phyloP scores from a whole-genome alignment of 1,284 basidiomycete genomes.

The Puccinia hordei region DNA sequence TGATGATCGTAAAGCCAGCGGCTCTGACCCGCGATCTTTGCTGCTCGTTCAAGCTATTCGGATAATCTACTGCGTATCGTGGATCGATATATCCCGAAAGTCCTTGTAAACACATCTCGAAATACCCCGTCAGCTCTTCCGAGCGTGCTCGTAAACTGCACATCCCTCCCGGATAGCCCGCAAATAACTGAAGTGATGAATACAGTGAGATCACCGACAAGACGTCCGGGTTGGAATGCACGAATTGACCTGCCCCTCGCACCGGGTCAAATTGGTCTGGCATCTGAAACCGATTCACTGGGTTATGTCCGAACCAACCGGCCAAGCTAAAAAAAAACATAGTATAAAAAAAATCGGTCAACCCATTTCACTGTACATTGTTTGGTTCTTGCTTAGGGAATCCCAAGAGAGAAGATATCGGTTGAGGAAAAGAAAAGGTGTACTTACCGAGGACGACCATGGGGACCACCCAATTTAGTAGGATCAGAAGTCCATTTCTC shows the following conservation, averaged over 20 bases:
- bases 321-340: slow-evolving; percentile 68
- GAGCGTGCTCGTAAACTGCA: slow-evolving; percentile 28
- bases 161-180: slow-evolving; percentile 56
- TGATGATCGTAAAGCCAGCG: slow-evolving; percentile 79
- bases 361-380: not conserved
- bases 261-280: slow-evolving; percentile 78
- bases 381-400: not conserved
- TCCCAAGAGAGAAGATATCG: not conserved
- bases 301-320: slow-evolving; percentile 97
- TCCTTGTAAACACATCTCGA: slow-evolving; percentile 24
- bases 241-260: slow-evolving; percentile 87
- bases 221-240: slow-evolving; percentile 88
- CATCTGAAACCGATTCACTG: slow-evolving; percentile 86
- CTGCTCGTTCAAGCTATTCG: slow-evolving; percentile 42
- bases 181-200: slow-evolving; percentile 78
- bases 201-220: slow-evolving; percentile 76
- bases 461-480: slow-evolving; percentile 56
- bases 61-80: slow-evolving; percentile 55
- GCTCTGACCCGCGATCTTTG: slow-evolving; percentile 55
- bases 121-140: slow-evolving; percentile 42
- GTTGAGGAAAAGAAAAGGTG: not conserved
- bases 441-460: slow-evolving; percentile 42
- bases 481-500: slow-evolving; percentile 65
- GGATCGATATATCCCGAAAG: slow-evolving; percentile 61
- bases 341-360: slow-evolving; percentile 7